Evolutionary conservation across 208 protist genomes (phyloP).

Genomic region (Vickermania ingenoplastis): DNA sequence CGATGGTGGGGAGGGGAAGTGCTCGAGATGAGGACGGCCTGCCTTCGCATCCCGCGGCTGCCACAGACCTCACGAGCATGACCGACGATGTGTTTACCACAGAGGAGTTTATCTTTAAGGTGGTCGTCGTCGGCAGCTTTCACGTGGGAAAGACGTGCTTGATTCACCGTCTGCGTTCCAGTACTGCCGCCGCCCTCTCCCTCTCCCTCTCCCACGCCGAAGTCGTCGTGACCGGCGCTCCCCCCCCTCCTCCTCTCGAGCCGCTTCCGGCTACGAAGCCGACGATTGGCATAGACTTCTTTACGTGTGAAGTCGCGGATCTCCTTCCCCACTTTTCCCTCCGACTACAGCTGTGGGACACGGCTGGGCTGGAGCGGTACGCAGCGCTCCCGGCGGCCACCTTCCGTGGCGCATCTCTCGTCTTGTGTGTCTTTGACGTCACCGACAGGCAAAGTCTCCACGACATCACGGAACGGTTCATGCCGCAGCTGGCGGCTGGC

Average conservation of each 20-base stretch:
- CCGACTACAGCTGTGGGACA: slow-evolving; percentile 96
- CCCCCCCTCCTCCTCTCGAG: background rate
- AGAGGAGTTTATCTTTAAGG: background rate
- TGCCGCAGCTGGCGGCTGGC: background rate
- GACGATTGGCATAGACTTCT: background rate
- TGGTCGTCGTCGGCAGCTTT: background rate
- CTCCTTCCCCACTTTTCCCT: slow-evolving; percentile 18
- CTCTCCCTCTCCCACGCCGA: background rate
- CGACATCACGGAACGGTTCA: slow-evolving; percentile 30
- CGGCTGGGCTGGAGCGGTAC: slow-evolving; percentile 98
- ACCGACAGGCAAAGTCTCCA: slow-evolving; percentile 81
- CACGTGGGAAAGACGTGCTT: background rate
- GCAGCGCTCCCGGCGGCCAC: slow-evolving; percentile 98
- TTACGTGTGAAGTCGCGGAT: background rate
- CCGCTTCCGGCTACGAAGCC: background rate
- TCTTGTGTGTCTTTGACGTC: slow-evolving; percentile 86
- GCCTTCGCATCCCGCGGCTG: too few relatives aligned
- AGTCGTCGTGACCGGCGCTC: background rate
- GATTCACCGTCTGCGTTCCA: background rate
- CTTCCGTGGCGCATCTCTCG: slow-evolving; percentile 98
- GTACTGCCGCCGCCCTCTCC: background rate
- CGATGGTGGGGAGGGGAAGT: background rate
- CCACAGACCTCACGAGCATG: background rate
- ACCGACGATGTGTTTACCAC: background rate
- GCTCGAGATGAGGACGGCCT: too few relatives aligned